Conservation (phyloP, 2,329 filamentous ascomycete genomes). For the Alternaria ventricosa region DNA sequence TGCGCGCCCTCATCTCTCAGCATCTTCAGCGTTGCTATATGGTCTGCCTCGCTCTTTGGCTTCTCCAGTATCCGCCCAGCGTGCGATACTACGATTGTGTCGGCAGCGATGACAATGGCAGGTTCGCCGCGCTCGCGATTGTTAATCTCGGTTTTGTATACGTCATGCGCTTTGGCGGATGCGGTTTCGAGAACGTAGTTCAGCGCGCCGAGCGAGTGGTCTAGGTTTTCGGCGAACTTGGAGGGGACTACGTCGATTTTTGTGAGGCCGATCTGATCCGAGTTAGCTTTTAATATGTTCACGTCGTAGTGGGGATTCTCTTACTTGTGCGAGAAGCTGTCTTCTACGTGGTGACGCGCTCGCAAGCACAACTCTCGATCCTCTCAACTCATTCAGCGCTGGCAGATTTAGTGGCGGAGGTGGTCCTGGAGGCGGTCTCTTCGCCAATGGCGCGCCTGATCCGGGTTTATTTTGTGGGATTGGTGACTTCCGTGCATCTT, state of each 20-base stretch:
- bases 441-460: constrained; percentile 20
- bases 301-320: too few species aligned
- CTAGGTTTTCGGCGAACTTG: constrained; percentile 81
- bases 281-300: too few species aligned
- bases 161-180: constrained; percentile 78
- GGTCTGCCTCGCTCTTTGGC: constrained; percentile 79
- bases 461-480: constrained; percentile 24
- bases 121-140: constrained; percentile 70
- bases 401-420: constrained; percentile 79
- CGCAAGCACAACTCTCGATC: constrained; percentile 84
- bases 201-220: constrained; percentile 85
- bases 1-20: constrained; percentile 79
- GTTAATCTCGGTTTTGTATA: constrained; percentile 68
- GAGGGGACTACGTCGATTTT: constrained; percentile 87
- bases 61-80: constrained; percentile 87
- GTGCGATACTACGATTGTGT: constrained; percentile 84
- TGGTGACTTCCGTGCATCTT: constrained; percentile 40
- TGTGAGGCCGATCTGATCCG: constrained; percentile 72
- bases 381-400: constrained; percentile 75
- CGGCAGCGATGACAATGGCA: constrained; percentile 84
- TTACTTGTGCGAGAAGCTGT: constrained; percentile 79
- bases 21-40: constrained; percentile 81
- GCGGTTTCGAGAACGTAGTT: constrained; percentile 93
- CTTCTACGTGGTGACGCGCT: constrained; percentile 86
- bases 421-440: constrained; percentile 40